Percentiles rank a stretch among this genome's conserved stretches.
Conservation (phyloP, 2,329 filamentous ascomycete genomes). For the Botryotinia globosa region DNA sequence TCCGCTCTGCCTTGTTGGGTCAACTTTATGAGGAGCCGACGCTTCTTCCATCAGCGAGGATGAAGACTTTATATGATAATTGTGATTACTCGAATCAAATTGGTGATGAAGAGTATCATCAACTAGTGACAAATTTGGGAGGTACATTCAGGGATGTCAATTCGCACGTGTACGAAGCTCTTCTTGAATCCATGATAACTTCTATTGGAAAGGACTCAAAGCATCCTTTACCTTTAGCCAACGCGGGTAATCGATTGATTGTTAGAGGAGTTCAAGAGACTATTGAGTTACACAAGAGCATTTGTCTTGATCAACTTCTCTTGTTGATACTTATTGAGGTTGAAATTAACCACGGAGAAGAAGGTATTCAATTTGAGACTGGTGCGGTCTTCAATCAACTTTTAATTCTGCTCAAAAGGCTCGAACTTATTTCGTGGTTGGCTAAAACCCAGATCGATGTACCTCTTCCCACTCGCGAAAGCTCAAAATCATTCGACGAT, state of each 20-base stretch:
- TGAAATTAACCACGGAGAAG: slow-evolving; percentile 71
- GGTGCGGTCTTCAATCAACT: slow-evolving; percentile 70
- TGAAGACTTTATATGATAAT: slow-evolving; percentile 75
- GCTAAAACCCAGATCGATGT: slow-evolving; percentile 56
- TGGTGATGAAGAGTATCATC: slow-evolving; percentile 74
- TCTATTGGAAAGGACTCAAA: slow-evolving; percentile 38
- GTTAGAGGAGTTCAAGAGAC: slow-evolving; percentile 78
- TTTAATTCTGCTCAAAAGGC: slow-evolving; percentile 66
- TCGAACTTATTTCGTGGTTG: slow-evolving; percentile 72
- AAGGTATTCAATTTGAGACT: slow-evolving; percentile 64
- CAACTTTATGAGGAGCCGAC: slow-evolving; percentile 74
- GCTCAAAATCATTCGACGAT: slow-evolving; percentile 38
- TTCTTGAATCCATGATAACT: slow-evolving; percentile 49
- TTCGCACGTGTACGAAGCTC: slow-evolving; percentile 52
- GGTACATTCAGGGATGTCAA: slow-evolving; percentile 60
- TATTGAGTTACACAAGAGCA: slow-evolving; percentile 66
- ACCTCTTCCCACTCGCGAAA: slow-evolving; percentile 45
- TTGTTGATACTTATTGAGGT: slow-evolving; percentile 84
- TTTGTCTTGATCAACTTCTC: slow-evolving; percentile 79
- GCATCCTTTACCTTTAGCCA: slow-evolving; percentile 54
- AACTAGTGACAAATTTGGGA: slow-evolving; percentile 67
- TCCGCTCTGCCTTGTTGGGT: slow-evolving; percentile 63
- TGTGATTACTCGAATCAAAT: slow-evolving; percentile 77
- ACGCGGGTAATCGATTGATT: slow-evolving; percentile 72
- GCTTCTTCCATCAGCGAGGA: slow-evolving; percentile 67